These are phyloP conservation scores for Globisporangium mamillatum DNA, from an alignment of 352 stramenopile species.

Conservation along the genomic window DNA sequence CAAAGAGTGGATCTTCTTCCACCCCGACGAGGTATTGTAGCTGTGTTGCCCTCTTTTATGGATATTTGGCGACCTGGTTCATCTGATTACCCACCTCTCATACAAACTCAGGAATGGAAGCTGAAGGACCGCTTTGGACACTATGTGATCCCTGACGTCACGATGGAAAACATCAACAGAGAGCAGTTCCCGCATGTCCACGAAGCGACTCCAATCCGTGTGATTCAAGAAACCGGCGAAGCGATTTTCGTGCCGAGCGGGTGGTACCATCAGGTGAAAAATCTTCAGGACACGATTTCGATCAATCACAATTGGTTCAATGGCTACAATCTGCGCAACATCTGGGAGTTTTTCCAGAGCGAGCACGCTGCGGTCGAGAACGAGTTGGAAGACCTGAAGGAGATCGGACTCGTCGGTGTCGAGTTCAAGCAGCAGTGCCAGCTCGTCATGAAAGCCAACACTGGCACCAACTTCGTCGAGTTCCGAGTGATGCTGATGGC, in stretches of 20 bases:
- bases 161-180: slow-evolving; percentile 34
- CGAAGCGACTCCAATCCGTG: slow-evolving; percentile 39
- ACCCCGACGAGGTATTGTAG: slow-evolving; percentile 74
- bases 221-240: slow-evolving; percentile 65
- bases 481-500: slow-evolving; percentile 55
- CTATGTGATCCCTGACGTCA: slow-evolving; percentile 54
- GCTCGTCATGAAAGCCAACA: slow-evolving; percentile 73
- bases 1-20: slow-evolving; percentile 93
- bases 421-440: slow-evolving; percentile 75
- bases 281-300: slow-evolving; percentile 91
- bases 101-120: slow-evolving; percentile 54
- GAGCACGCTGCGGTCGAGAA: slow-evolving; percentile 58
- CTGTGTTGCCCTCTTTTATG: neutral
- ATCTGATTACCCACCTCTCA: neutral
- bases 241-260: slow-evolving; percentile 96
- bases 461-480: slow-evolving; percentile 73
- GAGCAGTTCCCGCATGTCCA: slow-evolving; percentile 55
- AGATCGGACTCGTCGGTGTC: slow-evolving; percentile 43
- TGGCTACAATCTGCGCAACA: slow-evolving; percentile 57
- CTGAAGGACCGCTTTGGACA: slow-evolving; percentile 72
- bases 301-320: slow-evolving; percentile 99
- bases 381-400: slow-evolving; percentile 64
- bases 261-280: slow-evolving; percentile 95
- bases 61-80: neutral
- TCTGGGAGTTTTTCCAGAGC: slow-evolving; percentile 72